Evolutionary conservation across 768 basidiomycete species (phyloP), one percentile per base, ranked within the genome.

Genomic region (Cyclocybe cylindracea): DNA sequence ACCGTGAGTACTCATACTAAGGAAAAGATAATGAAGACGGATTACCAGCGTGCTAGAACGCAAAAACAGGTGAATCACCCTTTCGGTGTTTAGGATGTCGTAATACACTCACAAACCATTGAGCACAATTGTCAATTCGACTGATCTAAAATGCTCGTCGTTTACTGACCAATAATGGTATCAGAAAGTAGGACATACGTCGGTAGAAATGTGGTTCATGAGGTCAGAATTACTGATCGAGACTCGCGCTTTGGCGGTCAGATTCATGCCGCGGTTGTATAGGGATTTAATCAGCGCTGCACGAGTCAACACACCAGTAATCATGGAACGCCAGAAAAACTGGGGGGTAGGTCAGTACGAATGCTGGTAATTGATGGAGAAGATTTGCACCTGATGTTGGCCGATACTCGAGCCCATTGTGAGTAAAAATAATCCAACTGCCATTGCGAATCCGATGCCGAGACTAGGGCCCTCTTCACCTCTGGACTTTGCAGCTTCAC

Each of bases 321-420:
- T 68, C 81, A 87, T 87, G 4, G 83, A 82, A 39, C 83, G 74
- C 77, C 83, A 85, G 72, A 90, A 89, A 69, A 86, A 89, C 78
- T 84, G 51, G 19, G 48, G 31, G 9, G 11, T 9, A 54, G 32
- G 9, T 48, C 51, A 50, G 50, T 45, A 24, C 5, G 48, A 35
- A 18, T 33, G 14, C 13, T 9, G 18, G 36, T 5, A 10, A 37
- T 16, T 13, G 11, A 44, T 4, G 13, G 1, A 48, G 7, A 41
- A 31, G 24, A 24, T 11, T 38, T 39, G 56, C 57, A 79, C 84
- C 73, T 87, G 86, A 61, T 91, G 85, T 44, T 83, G 77, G 42
- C 76, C 75, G 41, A 91, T 61, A 56, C 82, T 83, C 0, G 84
- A 66, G 10, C 69, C 60, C 46, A 87, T 71, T 9, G 76, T 82